A percentile compares a stretch with the other conserved stretches of the same genome.
Evolutionary conservation across 1,284 basidiomycete genomes (phyloP).

Genomic region (Macrocystidia cucumis): DNA sequence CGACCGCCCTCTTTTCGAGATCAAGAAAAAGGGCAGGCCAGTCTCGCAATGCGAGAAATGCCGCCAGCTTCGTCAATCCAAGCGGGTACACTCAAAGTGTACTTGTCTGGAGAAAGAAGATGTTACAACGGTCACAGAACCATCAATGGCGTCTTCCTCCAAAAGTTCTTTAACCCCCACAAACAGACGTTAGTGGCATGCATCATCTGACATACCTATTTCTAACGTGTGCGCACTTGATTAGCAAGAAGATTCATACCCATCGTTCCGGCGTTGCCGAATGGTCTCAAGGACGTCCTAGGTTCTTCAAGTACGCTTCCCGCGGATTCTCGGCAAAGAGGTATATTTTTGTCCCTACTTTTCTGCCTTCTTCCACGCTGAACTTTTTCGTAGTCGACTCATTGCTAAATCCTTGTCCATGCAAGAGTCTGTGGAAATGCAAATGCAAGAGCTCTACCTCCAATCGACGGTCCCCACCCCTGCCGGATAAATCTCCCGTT

Average conservation of each 20-base stretch:
- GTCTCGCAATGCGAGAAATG: constrained; percentile 79
- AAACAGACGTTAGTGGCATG: too few relatives aligned
- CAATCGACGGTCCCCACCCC: too few relatives aligned
- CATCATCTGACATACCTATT: too few relatives aligned
- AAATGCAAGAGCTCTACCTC: constrained; percentile 28
- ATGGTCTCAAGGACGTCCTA: constrained; percentile 49
- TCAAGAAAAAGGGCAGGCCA: constrained; percentile 83
- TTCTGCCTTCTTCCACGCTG: constrained; percentile 4
- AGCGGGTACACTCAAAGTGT: constrained; percentile 70
- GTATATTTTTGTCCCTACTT: constrained; percentile 21
- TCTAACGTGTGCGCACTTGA: not conserved
- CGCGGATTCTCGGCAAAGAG: constrained; percentile 43
- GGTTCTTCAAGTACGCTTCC: constrained; percentile 16
- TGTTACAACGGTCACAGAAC: constrained; percentile 22
- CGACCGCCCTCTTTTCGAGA: constrained; percentile 76
- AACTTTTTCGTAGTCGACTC: constrained; percentile 37
- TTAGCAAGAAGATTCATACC: constrained; percentile 51
- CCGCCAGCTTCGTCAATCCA: constrained; percentile 67
- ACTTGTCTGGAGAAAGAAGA: constrained; percentile 44
- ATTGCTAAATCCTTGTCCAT: constrained; percentile 56
- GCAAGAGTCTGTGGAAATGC: constrained; percentile 48
- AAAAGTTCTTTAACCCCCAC: constrained; percentile 19
- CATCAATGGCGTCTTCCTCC: constrained; percentile 26
- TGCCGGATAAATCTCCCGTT: too few relatives aligned
- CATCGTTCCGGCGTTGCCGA: constrained; percentile 52